Conservation (phyloP, 495 filamentous ascomycete species). For the Bacidia rubella region DNA sequence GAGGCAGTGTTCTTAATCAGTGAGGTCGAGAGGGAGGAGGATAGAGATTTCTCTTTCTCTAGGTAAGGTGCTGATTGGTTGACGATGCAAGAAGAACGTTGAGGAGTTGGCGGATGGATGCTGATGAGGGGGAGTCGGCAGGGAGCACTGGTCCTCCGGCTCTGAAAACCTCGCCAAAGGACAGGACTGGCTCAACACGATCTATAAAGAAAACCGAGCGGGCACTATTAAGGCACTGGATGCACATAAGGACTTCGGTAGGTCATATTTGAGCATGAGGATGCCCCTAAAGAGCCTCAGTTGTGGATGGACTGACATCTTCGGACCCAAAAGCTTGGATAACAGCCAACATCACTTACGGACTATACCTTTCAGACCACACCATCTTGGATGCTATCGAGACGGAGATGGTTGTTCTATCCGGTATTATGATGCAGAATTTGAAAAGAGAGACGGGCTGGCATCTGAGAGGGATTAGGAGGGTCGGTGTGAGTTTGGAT, state of each 20-base stretch:
- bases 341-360: conserved; percentile 38
- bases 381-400: conserved; percentile 37
- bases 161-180: conserved; percentile 33
- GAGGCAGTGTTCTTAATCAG: conserved; percentile 35
- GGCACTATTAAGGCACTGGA: conserved; percentile 29
- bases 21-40: conserved; percentile 34
- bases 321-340: conserved; percentile 10
- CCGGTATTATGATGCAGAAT: conserved; percentile 48
- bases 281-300: too few species aligned
- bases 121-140: neutral
- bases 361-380: conserved; percentile 42
- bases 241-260: conserved; percentile 38
- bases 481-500: conserved; percentile 36
- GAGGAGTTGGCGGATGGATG: neutral
- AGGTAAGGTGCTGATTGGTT: conserved; percentile 11
- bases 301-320: too few species aligned
- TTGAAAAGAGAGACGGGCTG: conserved; percentile 37
- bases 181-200: conserved; percentile 32
- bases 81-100: neutral
- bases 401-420: conserved; percentile 41
- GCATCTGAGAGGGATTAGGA: conserved; percentile 42
- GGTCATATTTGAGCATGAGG: neutral
- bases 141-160: conserved; percentile 30
- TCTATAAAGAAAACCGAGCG: conserved; percentile 26
- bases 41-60: conserved; percentile 38